Evolutionary conservation across 257 asterid species (phyloP).

Genomic region (Solanum medicagineum): DNA sequence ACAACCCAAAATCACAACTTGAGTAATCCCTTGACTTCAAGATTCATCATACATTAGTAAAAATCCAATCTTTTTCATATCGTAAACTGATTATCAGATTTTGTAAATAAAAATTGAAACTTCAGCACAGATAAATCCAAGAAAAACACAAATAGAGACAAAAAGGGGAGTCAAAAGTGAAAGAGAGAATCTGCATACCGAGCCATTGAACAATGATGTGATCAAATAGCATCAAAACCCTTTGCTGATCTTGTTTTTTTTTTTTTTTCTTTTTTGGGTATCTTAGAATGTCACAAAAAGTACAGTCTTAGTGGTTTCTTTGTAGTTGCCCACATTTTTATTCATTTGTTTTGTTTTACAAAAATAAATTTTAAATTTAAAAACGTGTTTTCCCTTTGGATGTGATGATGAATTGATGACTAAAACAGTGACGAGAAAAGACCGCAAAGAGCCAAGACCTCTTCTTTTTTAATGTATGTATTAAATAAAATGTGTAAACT

Average conservation of each 20-base stretch:
- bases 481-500: too few species aligned
- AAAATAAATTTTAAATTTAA: not conserved
- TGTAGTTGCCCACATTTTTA: not conserved
- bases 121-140: not conserved
- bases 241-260: not conserved
- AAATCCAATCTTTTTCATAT: not conserved
- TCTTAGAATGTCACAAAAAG: not conserved
- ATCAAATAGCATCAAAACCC: not conserved
- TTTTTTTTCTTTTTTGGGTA: not conserved
- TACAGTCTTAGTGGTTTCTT: not conserved
- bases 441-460: not conserved
- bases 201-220: conserved; percentile 1
- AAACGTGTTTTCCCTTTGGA: not conserved
- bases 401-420: not conserved
- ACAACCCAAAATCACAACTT: not conserved
- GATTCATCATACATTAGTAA: not conserved
- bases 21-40: not conserved
- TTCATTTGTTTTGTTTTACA: not conserved
- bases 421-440: not conserved
- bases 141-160: not conserved
- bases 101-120: not conserved
- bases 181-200: not conserved
- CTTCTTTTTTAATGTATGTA: not conserved
- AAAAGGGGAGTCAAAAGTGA: not conserved
- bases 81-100: not conserved